phyloP scores from a whole-genome alignment of 169 alveolate genomes.

The Ichthyophthirius multifiliis region DNA sequence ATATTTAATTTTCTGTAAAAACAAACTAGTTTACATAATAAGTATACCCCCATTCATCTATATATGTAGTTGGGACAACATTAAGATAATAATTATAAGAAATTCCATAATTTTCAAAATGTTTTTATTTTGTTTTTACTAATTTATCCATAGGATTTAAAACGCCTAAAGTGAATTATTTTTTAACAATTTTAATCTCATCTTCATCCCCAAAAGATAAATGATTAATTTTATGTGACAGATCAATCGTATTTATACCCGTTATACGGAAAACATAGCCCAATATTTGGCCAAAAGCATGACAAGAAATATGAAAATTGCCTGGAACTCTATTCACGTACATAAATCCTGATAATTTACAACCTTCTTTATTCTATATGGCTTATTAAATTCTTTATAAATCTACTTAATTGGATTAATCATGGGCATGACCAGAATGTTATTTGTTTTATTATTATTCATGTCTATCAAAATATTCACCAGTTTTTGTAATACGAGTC shows the following conservation, averaged over 20 bases:
- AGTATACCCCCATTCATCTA: constrained; percentile 26
- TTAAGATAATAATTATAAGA: constrained; percentile 63
- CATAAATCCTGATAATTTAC: constrained; percentile 76
- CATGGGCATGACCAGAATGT: not conserved
- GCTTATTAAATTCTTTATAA: constrained; percentile 49
- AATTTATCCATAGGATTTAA: constrained; percentile 69
- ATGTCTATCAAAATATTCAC: constrained; percentile 34
- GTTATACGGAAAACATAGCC: constrained; percentile 34
- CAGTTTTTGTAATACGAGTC: constrained; percentile 42
- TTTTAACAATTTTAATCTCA: constrained; percentile 49
- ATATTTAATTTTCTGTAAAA: constrained; percentile 53
- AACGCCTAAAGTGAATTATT: constrained; percentile 47
- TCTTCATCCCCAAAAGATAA: constrained; percentile 75
- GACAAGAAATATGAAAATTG: constrained; percentile 81
- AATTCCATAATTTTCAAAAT: constrained; percentile 39
- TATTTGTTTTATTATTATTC: not conserved
- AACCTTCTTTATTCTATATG: constrained; percentile 70
- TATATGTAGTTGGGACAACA: constrained; percentile 66
- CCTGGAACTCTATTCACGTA: constrained; percentile 81
- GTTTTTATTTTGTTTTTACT: not conserved
- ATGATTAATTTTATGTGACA: constrained; percentile 75
- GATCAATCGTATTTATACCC: constrained; percentile 52
- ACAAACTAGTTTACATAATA: constrained; percentile 73
- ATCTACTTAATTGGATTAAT: not conserved
- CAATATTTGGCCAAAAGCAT: constrained; percentile 61